These are phyloP conservation scores for Aspergillus nidulans DNA, from an alignment of 495 filamentous ascomycete species.

Conservation along the genomic window DNA sequence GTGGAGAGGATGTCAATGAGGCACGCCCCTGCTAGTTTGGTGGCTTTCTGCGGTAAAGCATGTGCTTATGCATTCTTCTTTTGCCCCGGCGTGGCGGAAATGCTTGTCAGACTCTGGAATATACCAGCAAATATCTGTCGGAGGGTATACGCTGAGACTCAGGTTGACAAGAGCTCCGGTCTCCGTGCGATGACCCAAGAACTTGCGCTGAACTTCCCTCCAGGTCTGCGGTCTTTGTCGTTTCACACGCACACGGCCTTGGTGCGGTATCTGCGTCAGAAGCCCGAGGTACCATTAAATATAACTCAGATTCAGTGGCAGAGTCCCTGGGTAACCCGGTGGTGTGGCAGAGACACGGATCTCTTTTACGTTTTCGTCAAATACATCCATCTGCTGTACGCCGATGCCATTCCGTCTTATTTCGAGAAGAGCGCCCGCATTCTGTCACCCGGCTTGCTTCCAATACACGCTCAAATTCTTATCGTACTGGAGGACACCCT, in stretches of 20 bases:
- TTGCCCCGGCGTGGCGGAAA: slow-evolving; percentile 82
- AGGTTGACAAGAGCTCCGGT: slow-evolving; percentile 37
- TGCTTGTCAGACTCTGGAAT: slow-evolving; percentile 80
- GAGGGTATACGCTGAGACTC: slow-evolving; percentile 65
- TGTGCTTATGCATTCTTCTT: slow-evolving; percentile 97
- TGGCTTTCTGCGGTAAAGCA: slow-evolving; percentile 90
- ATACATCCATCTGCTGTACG: slow-evolving; percentile 77
- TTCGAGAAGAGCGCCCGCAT: slow-evolving; percentile 59
- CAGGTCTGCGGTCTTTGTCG: slow-evolving; percentile 61
- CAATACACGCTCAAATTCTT: slow-evolving; percentile 83
- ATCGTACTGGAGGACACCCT: slow-evolving; percentile 79
- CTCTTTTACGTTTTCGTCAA: slow-evolving; percentile 93
- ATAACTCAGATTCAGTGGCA: slow-evolving; percentile 75
- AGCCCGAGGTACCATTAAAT: slow-evolving; percentile 63
- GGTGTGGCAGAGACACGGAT: slow-evolving; percentile 88
- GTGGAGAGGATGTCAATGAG: slow-evolving; percentile 89
- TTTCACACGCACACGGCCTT: slow-evolving; percentile 65
- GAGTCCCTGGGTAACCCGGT: slow-evolving; percentile 79
- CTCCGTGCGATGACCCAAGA: slow-evolving; percentile 42
- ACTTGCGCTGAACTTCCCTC: slow-evolving; percentile 69
- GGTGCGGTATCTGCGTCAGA: slow-evolving; percentile 60
- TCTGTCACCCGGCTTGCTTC: slow-evolving; percentile 71
- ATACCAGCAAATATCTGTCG: slow-evolving; percentile 60
- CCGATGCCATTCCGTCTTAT: slow-evolving; percentile 70
- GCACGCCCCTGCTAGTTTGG: slow-evolving; percentile 84